Conservation (phyloP, 139 green algal species). For the Chlorella sorokiniana region DNA sequence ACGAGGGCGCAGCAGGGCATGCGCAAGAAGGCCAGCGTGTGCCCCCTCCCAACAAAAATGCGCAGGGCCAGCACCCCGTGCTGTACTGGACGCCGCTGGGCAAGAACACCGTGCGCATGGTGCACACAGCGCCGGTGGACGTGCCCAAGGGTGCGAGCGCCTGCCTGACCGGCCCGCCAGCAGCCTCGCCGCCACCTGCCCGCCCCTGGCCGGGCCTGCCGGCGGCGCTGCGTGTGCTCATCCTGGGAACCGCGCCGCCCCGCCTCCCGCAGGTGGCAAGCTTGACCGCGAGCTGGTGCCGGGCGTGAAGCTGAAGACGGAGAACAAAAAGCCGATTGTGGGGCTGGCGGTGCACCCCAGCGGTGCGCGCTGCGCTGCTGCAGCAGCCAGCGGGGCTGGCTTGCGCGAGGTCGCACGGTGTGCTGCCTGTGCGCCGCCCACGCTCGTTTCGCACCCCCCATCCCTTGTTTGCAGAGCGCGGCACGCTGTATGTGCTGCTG, state of each 20-base stretch:
- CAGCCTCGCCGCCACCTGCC: too few relatives aligned
- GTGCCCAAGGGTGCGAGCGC: neutral
- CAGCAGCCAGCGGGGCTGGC: too few relatives aligned
- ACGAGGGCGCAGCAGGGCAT: too few relatives aligned
- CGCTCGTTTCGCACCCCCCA: neutral
- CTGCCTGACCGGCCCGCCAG: neutral
- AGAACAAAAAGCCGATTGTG: conserved; percentile 52
- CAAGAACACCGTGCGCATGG: conserved; percentile 43
- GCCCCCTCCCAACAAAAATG: too few relatives aligned
- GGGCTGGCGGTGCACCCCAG: conserved; percentile 32
- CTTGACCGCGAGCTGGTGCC: conserved; percentile 26
- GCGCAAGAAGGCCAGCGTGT: too few relatives aligned
- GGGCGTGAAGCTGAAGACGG: conserved; percentile 46
- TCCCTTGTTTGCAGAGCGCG: neutral
- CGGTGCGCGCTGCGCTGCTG: neutral
- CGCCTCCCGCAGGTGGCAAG: conserved; percentile 8
- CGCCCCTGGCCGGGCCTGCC: too few relatives aligned
- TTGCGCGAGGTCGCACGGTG: neutral
- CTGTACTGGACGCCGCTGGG: conserved; percentile 45
- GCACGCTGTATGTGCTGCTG: conserved; percentile 32
- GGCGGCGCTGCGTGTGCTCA: too few relatives aligned
- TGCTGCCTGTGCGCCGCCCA: neutral
- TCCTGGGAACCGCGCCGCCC: too few relatives aligned
- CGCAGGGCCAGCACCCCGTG: conserved; percentile 24
- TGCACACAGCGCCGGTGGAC: conserved; percentile 10